Evolutionary conservation across 805 yeast genomes (phyloP).

Genomic region (Tetrapisispora iriomotensis): DNA sequence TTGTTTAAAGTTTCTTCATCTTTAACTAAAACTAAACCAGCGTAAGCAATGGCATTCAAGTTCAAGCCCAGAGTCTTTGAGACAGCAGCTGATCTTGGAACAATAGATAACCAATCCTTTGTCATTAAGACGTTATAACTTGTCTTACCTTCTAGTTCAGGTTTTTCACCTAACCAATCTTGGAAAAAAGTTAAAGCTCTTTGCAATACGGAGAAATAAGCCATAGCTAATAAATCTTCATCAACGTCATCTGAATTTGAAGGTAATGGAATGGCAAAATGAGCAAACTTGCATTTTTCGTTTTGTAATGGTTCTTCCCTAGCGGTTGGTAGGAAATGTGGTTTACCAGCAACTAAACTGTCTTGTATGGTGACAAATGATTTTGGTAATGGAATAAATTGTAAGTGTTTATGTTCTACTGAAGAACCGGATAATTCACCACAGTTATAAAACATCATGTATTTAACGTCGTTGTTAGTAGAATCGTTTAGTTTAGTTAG

Average conservation of each 20-base stretch:
- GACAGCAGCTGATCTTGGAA: constrained; percentile 61
- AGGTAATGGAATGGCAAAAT: constrained; percentile 64
- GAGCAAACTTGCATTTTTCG: constrained; percentile 61
- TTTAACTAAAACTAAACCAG: constrained; percentile 74
- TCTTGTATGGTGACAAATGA: constrained; percentile 53
- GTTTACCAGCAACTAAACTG: constrained; percentile 32
- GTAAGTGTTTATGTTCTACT: constrained; percentile 87
- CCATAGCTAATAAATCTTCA: constrained; percentile 53
- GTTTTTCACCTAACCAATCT: constrained; percentile 33
- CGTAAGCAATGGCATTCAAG: constrained; percentile 70
- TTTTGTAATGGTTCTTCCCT: constrained; percentile 54
- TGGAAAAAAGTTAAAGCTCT: constrained; percentile 62
- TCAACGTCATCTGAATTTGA: constrained; percentile 36
- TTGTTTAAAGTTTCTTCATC: constrained; percentile 44
- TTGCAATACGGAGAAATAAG: constrained; percentile 64
- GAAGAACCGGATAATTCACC: constrained; percentile 89
- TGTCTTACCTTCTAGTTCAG: constrained; percentile 27
- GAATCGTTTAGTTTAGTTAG: constrained; percentile 39
- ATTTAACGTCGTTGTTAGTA: constrained; percentile 33
- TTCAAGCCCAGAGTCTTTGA: constrained; percentile 40
- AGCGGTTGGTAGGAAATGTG: constrained; percentile 46
- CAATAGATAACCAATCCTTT: constrained; percentile 69
- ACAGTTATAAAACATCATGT: constrained; percentile 80
- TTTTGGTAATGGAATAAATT: constrained; percentile 64
- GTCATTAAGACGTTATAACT: constrained; percentile 82